Base-by-base conservation (phyloP, 371 early-diverging fungal species). In the Apophysomyces variabilis region DNA sequence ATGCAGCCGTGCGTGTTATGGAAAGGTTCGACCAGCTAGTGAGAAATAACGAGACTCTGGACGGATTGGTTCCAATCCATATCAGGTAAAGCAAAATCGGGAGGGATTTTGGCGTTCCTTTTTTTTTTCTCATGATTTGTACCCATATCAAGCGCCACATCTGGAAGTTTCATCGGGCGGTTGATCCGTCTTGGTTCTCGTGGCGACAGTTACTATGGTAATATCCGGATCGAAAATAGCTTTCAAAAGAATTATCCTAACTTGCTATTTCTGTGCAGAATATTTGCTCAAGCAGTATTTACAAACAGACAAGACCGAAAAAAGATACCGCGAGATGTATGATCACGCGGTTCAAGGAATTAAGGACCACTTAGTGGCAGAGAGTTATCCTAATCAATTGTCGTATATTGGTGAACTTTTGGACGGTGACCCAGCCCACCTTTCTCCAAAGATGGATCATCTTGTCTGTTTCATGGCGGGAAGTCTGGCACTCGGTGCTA, bases 391-490 rank as follows among this genome's bases (percentile, higher is more conserved):
- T 21, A 82, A 84, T 54, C 66, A 85, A 5, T 74, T 88, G 7
- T 73, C 88, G n/a, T 94, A 85, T 66, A 81, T 95, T 35, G 94
- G 93, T 12, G 95, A 95, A 64, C 58, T 83, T 7, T 68, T 78
- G 1, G 62, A 76, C n/a, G 58, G 70, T 11, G 45, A 71, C 3
- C 84, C 85, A 11, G 16, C 64, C 11, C 62, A 67, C 8, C 37
- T 85, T 3, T 76, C 77, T 18, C 84, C 90, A 8, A 92, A 93
- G 65, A 94, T 97, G 95, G 96, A 96, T 65, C 97, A 97, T 74
- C 85, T 96, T 35, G 94, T 94, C 6, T 98, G 97, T 76, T 98
- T 97, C 77, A 79, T 93, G 38, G 95, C 93, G 11, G 96, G 95
- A 3, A 88, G 87, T 38, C 76, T 96, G 61, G 94, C 95, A 0